Evolutionary conservation across 2,329 filamentous ascomycete species (phyloP), one percentile per base, ranked within the genome.

Genomic region (Fusarium mangiferae): DNA sequence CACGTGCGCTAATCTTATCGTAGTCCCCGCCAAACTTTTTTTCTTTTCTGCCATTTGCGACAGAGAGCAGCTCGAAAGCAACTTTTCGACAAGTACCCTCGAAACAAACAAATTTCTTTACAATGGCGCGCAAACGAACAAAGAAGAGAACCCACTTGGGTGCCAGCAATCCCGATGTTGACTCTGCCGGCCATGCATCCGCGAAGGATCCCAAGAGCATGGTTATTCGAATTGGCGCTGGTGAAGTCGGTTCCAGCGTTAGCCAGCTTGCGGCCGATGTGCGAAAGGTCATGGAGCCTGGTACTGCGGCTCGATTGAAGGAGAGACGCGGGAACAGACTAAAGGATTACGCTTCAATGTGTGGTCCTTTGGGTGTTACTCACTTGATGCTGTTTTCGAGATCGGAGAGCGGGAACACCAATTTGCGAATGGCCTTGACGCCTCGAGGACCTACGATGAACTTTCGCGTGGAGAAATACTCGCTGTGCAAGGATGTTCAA

Each of bases 191-290:
- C 65, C 90, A 91, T 82, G 88, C 90, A 66, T 89, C 91, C 30
- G 87, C 89, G 60, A 90, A 91, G 74, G 88, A 91, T 58, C 96
- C 96, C 39, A 98, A 98, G 88, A 97, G 93, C 82, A 98, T 99
- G 96, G 96, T 99, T 66, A 98, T 99, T 83, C 94, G 96, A 77
- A 95, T 98, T 79, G 96, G 96, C 78, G 96, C 95, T 77, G 93
- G 95, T 78, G 94, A 98, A 81, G 94, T 99, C 59, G 96, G 96
- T 66, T 90, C 94, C 68, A 97, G 93, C 82, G 90, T 99, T 78
- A 96, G 92, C 81, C 95, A 98, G 84, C 87, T 99, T 77, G 95
- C 96, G 28, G 91, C 93, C 77, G 96, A 99, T 85, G 93, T 98
- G 67, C 91, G 96, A 78, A 88, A 89, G 62, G 96, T 98, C 85